Evolutionary conservation across 257 asterid genomes (phyloP), one percentile per base, ranked within the genome.

Genomic region (Echium plantagineum): DNA sequence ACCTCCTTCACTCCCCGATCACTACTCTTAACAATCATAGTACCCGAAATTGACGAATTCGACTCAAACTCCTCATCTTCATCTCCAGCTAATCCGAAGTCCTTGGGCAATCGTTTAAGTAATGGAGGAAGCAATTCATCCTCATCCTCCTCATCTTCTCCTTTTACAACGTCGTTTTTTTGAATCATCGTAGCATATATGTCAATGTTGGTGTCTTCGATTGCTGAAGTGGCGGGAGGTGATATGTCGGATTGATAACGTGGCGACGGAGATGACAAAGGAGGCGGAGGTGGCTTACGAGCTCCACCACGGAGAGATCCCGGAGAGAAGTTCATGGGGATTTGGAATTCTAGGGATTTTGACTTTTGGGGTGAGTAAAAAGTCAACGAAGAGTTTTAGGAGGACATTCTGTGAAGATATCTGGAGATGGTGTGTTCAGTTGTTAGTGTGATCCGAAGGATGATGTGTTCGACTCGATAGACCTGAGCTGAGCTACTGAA

Each of bases 91-190:
- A 66, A 57, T 28, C 90, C 95, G 57, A 90, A 90, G 76, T 87
- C 98, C 66, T 90, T 90, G n/a, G 97, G 96, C 47, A 86, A 83
- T 77, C 89, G 85, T 63, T 85, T 85, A 62, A 88, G 74, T 15
- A 91, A 57, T 55, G 97, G 95, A 65, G 98, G 97, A 21, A 91
- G 94, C 0, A 86, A 82, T 26, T 82, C 94, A 26, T 85, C 94
- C 67, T 83, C 96, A 0, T 17, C 73, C 6, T 61, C 66, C 10
- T 61, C 24, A 6, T 22, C 35, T 76, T 59, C 26, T 24, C 26
- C 26, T 24, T 24, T 24, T 3, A 24, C 26, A 3, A 12, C 82
- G 49, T 69, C 81, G 64, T 76, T 88, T 73, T 82, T 84, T 77
- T 72, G 78, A 64, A 89, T 72, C 90, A 75, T 24, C 75, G 26